Conservation (phyloP, 495 filamentous ascomycete species). For the Aspergillus sclerotiicarbonarius region DNA sequence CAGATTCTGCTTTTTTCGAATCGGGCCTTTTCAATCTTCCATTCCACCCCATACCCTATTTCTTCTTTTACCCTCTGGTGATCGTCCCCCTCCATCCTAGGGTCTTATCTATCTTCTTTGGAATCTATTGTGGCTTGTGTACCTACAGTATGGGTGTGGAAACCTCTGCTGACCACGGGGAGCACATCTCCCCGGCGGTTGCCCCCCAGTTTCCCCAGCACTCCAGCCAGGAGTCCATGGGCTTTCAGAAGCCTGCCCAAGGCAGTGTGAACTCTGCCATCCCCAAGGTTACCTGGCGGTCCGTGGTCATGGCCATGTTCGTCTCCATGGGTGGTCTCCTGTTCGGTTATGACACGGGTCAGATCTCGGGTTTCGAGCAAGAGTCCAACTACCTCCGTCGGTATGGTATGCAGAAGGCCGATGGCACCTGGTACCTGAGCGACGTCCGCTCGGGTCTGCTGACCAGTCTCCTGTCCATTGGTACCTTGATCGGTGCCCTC, state of each 20-base stretch:
- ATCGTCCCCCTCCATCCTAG: not conserved
- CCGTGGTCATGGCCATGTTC: conserved; percentile 51
- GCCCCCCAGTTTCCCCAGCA: conserved; percentile 20
- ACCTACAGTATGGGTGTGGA: conserved; percentile 35
- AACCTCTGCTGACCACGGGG: conserved; percentile 36
- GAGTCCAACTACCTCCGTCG: conserved; percentile 52
- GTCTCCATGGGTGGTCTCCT: conserved; percentile 71
- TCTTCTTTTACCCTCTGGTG: not conserved
- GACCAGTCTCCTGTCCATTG: conserved; percentile 59
- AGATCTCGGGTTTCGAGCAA: conserved; percentile 59
- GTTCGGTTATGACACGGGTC: conserved; percentile 50
- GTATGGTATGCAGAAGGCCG: conserved; percentile 36
- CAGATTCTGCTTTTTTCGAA: not conserved
- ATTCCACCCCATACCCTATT: not conserved
- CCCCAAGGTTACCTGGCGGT: conserved; percentile 41
- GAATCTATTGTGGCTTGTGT: no score
- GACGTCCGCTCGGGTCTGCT: conserved; percentile 53
- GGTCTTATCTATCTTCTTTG: conserved; percentile 1
- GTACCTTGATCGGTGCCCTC: conserved; percentile 66
- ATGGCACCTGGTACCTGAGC: conserved; percentile 42
- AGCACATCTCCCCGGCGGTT: conserved; percentile 36
- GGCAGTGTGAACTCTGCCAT: conserved; percentile 39
- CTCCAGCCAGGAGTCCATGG: conserved; percentile 27
- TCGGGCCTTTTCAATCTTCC: not conserved
- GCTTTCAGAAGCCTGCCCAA: conserved; percentile 24